phyloP scores from a whole-genome alignment of 2,329 filamentous ascomycete species.

The Ophiostoma piceae region DNA sequence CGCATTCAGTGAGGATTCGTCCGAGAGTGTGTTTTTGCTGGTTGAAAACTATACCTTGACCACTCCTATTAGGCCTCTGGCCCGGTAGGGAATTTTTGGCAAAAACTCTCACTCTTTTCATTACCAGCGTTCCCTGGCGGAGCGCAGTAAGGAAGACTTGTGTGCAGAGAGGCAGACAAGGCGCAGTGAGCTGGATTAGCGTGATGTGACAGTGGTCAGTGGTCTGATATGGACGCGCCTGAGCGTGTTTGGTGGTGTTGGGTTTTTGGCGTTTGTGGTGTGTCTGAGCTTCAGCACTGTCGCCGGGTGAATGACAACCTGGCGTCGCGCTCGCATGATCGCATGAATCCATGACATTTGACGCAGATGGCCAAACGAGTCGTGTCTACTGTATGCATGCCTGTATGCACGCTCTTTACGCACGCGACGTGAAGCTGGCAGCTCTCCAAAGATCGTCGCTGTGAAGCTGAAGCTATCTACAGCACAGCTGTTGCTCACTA shows the following conservation, averaged over 20 bases:
- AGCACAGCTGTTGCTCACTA: not conserved
- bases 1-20: constrained; percentile 75
- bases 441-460: not conserved
- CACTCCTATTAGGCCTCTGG: constrained; percentile 63
- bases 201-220: not conserved
- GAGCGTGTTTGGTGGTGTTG: not conserved
- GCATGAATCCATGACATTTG: not conserved
- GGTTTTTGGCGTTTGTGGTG: not conserved
- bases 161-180: not conserved
- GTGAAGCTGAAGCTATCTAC: not conserved
- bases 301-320: not conserved
- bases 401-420: not conserved
- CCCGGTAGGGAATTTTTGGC: constrained; percentile 76
- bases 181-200: too few relatives aligned
- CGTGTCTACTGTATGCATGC: too few relatives aligned
- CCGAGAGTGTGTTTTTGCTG: constrained; percentile 85
- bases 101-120: constrained; percentile 40
- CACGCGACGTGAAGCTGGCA: not conserved
- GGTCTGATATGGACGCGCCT: not conserved
- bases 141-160: constrained; percentile 47
- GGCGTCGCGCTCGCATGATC: not conserved
- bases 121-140: constrained; percentile 43
- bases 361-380: not conserved
- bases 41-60: constrained; percentile 83
- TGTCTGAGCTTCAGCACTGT: not conserved